Conservation (phyloP, 208 protist species). For the Lotmaria passim region DNA sequence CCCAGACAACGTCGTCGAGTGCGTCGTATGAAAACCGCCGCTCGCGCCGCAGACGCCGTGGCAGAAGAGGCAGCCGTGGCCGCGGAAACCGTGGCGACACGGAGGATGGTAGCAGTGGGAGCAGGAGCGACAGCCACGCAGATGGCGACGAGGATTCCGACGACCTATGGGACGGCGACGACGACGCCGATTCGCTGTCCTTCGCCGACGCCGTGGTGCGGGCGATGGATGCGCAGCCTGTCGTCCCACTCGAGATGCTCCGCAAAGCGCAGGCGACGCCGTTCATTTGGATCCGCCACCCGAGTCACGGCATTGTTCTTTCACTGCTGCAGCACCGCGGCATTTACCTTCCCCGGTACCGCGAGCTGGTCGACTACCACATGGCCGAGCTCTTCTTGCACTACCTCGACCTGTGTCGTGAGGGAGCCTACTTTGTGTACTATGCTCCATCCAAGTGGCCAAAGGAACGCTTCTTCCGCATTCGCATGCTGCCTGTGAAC, state of each 20-base stretch:
- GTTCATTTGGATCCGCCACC: slow-evolving; percentile 63
- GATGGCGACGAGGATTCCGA: slow-evolving; percentile 7
- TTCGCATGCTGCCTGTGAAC: slow-evolving; percentile 68
- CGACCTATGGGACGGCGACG: slow-evolving; percentile 11
- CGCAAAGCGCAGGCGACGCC: slow-evolving; percentile 26
- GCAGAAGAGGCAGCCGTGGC: neutral
- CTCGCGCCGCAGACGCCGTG: neutral
- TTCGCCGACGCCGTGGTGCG: slow-evolving; percentile 26
- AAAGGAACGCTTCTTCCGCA: slow-evolving; percentile 76
- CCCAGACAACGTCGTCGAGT: neutral
- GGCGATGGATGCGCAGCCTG: slow-evolving; percentile 51
- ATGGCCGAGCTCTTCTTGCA: slow-evolving; percentile 82
- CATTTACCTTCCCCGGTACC: slow-evolving; percentile 59
- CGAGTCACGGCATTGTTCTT: slow-evolving; percentile 64
- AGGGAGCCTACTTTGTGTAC: slow-evolving; percentile 80
- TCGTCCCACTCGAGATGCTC: slow-evolving; percentile 64
- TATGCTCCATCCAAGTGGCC: slow-evolving; percentile 60
- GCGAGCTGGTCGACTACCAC: slow-evolving; percentile 81
- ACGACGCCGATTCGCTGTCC: slow-evolving; percentile 16
- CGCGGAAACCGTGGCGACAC: neutral
- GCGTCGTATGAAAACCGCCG: neutral
- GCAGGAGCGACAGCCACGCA: neutral
- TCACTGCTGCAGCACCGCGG: slow-evolving; percentile 64
- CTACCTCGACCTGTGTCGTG: slow-evolving; percentile 62
- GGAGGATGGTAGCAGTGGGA: no score